These are phyloP conservation scores for Wickerhamomyces mucosus DNA, from an alignment of 805 yeast species.

Conservation along the genomic window DNA sequence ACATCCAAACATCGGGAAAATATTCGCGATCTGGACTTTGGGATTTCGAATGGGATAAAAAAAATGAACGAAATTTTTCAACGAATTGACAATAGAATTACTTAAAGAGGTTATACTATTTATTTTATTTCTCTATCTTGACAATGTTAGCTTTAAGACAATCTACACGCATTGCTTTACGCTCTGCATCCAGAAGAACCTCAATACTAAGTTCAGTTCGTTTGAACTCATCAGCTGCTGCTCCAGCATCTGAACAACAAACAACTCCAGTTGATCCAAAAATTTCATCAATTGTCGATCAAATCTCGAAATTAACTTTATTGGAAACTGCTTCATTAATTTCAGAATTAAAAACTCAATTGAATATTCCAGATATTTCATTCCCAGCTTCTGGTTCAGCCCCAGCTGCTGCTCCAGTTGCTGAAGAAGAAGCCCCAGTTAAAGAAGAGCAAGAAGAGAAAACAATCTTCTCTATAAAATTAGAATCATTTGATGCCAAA, in stretches of 20 bases:
- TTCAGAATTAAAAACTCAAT: constrained; percentile 64
- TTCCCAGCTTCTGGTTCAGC: constrained; percentile 65
- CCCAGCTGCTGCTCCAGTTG: constrained; percentile 54
- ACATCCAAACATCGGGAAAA: no score
- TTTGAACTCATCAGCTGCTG: constrained; percentile 32
- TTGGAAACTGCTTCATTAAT: constrained; percentile 88
- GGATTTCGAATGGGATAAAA: no score
- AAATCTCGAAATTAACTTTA: constrained; percentile 82
- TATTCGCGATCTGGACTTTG: no score
- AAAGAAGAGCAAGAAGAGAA: constrained; percentile 82
- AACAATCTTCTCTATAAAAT: constrained; percentile 84
- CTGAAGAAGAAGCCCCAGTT: constrained; percentile 62
- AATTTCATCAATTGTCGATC: constrained; percentile 78
- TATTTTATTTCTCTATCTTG: no score
- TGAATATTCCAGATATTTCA: constrained; percentile 90
- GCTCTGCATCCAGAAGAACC: constrained; percentile 12
- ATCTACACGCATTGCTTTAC: constrained; percentile 12
- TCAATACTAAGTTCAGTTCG: constrained; percentile 17
- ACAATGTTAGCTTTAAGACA: constrained; percentile 12
- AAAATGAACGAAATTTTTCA: no score
- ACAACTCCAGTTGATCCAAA: constrained; percentile 74
- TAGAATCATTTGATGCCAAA: constrained; percentile 90
- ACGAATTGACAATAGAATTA: no score
- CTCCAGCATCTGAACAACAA: constrained; percentile 37
- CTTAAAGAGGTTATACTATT: no score